Evolutionary conservation across 2,329 filamentous ascomycete species (phyloP).

Genomic region (Alternaria consortialis): DNA sequence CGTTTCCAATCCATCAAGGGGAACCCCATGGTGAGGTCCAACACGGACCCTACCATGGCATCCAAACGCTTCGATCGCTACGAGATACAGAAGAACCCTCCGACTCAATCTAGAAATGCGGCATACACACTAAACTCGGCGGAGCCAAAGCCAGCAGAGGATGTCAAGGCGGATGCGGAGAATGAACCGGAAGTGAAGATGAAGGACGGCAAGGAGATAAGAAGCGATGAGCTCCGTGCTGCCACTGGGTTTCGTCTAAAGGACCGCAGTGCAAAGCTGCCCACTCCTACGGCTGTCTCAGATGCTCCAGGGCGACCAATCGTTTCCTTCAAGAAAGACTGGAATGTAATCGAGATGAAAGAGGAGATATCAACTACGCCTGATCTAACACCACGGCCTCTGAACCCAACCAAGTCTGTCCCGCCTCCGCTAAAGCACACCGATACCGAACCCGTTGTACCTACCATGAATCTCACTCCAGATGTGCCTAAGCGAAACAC

Average conservation of each 20-base stretch:
- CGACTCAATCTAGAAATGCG: constrained; percentile 82
- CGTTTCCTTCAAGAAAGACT: constrained; percentile 92
- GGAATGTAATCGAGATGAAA: constrained; percentile 79
- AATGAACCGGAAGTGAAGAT: constrained; percentile 58
- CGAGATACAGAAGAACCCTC: constrained; percentile 86
- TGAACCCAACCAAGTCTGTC: constrained; percentile 27
- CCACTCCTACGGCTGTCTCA: constrained; percentile 89
- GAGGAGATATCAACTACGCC: constrained; percentile 50
- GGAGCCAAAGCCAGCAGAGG: constrained; percentile 43
- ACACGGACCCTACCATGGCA: constrained; percentile 57
- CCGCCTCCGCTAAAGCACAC: constrained; percentile 47
- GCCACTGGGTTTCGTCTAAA: constrained; percentile 89
- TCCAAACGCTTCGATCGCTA: constrained; percentile 59
- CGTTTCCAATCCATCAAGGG: constrained; percentile 65
- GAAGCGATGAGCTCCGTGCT: constrained; percentile 85
- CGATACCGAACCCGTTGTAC: constrained; percentile 55
- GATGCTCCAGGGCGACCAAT: constrained; percentile 90
- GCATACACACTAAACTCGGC: constrained; percentile 75
- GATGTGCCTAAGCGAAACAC: constrained; percentile 27
- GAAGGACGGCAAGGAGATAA: constrained; percentile 83
- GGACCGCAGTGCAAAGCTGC: constrained; percentile 86
- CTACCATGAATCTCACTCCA: constrained; percentile 62
- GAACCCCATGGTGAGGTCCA: constrained; percentile 54
- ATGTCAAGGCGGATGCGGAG: constrained; percentile 40
- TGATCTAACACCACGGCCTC: constrained; percentile 29